Base-by-base conservation (phyloP, 441 rosid genomes). In the Jatropha podagrica region DNA sequence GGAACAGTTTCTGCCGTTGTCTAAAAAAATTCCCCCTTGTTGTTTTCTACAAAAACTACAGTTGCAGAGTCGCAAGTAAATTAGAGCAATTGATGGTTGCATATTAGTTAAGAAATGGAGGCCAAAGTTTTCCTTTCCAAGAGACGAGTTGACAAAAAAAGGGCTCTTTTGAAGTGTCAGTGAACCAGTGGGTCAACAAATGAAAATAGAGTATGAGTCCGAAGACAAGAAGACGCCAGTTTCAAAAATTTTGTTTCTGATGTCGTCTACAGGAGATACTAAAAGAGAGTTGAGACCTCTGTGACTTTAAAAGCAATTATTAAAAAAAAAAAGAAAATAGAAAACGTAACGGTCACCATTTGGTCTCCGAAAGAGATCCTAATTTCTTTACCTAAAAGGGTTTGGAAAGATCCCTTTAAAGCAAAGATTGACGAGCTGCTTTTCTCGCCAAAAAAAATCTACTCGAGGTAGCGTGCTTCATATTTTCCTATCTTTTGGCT, bases 401-500 rank as follows among this genome's bases (percentile, higher is more conserved):
- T 58, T 23, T 20, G 32, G 62, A 26, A 58, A 58, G 62, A 23
- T 58, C 32, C 38, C 15, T 58, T 58, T 17, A 3, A 58, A 20
- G 62, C 37, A 58, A 58, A 58, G 37, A 4, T 58, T 58, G 62
- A 23, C 15, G 40, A 59, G 64, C 64, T 59, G 40, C 17, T 26
- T 11, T 13, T 27, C 15, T 59, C 38, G 2, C 40, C 17, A 26
- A 59, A 59, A 59, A 59, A 59, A 23, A 59, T 59, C 63, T 59
- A 23, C 64, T 26, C 64, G 10, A 3, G 7, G 59, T 55, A 6
- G 7, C 2, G 15, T 38, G 5, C 46, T 63, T 14, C 9, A 17
- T 59, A 17, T 60, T 23, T 26, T 15, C 54, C 8, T 62, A 27
- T 65, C 61, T 55, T 66, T 75, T 61, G 23, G 70, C 26, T 82